These are phyloP conservation scores for Carex sylvatica DNA, from an alignment of 202 grass and related monocot species.

Conservation along the genomic window DNA sequence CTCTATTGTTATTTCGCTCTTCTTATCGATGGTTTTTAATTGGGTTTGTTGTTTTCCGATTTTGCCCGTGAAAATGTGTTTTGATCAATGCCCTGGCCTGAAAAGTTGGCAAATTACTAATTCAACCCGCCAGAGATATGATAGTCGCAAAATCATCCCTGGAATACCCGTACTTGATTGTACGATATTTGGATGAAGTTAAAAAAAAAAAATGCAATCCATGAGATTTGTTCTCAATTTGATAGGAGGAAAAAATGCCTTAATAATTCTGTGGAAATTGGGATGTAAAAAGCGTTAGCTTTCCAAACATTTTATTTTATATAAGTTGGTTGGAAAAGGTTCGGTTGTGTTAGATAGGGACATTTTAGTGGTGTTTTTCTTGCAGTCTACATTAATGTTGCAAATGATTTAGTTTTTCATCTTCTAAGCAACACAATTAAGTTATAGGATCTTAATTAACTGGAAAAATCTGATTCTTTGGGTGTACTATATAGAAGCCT, in stretches of 20 bases:
- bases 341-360: not conserved
- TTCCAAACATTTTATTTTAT: not conserved
- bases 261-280: not conserved
- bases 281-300: not conserved
- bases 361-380: not conserved
- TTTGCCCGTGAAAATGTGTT: not conserved
- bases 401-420: not conserved
- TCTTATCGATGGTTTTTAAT: not conserved
- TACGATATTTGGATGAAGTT: constrained; percentile 1
- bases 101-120: not conserved
- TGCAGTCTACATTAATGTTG: not conserved
- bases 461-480: not conserved
- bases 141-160: not conserved
- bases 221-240: constrained; percentile 19
- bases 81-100: not conserved
- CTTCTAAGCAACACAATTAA: not conserved
- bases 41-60: not conserved
- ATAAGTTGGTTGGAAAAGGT: not conserved
- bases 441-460: not conserved
- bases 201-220: not conserved
- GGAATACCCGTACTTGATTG: not conserved
- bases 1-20: not conserved
- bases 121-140: not conserved
- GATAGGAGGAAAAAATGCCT: not conserved
- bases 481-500: not conserved